Conservation (phyloP, 2,329 filamentous ascomycete genomes). For the Kalmusia sp. region DNA sequence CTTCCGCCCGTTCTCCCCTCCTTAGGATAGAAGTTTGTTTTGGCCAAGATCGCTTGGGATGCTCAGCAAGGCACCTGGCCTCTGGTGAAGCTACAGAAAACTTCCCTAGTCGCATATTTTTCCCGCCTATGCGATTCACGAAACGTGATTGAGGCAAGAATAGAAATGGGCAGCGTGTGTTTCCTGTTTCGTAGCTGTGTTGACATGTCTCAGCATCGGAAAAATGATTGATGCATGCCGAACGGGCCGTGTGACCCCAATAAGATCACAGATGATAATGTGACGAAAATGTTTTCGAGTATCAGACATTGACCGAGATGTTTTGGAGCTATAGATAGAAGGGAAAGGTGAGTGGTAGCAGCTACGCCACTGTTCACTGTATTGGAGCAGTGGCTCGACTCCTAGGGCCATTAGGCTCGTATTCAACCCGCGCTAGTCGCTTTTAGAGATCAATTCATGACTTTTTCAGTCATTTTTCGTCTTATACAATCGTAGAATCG, state of each 20-base stretch:
- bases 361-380: background rate
- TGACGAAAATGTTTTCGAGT: background rate
- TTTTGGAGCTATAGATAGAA: slow-evolving; percentile 6
- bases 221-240: slow-evolving; percentile 8
- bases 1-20: slow-evolving; percentile 14
- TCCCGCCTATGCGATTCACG: slow-evolving; percentile 16
- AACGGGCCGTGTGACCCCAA: slow-evolving; percentile 6
- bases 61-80: slow-evolving; percentile 23
- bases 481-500: too few species aligned
- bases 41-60: slow-evolving; percentile 38
- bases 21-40: slow-evolving; percentile 30
- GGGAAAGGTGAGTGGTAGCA: background rate
- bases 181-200: slow-evolving; percentile 24
- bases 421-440: too few species aligned
- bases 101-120: slow-evolving; percentile 15
- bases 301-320: background rate
- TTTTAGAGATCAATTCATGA: too few species aligned
- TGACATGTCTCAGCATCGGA: slow-evolving; percentile 16
- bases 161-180: slow-evolving; percentile 20
- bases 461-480: too few species aligned
- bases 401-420: too few species aligned
- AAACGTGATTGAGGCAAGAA: slow-evolving; percentile 37
- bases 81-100: slow-evolving; percentile 20
- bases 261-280: slow-evolving; percentile 13
- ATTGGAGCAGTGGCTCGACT: too few species aligned